Conservation (phyloP, 140 eudicot genomes). For the Stevia rebaudiana region DNA sequence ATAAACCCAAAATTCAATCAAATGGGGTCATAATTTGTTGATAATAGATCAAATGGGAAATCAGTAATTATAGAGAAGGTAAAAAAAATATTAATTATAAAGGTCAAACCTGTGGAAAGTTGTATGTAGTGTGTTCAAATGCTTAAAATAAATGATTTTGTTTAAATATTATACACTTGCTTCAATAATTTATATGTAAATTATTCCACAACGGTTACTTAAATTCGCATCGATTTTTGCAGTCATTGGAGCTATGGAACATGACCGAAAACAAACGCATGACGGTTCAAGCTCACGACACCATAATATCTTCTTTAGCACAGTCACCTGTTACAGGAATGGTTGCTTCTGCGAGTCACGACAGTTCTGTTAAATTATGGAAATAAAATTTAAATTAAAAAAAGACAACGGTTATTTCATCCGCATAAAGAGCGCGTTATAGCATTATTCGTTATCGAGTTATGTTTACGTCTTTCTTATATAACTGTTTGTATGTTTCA, state of each 20-base stretch:
- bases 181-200: not conserved
- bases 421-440: not conserved
- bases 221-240: not conserved
- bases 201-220: not conserved
- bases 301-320: conserved; percentile 74
- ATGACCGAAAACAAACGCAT: conserved; percentile 92
- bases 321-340: conserved; percentile 86
- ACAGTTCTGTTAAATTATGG: conserved; percentile 85
- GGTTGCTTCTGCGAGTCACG: conserved; percentile 99
- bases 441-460: conserved; percentile 10
- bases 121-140: not conserved
- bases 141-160: not conserved
- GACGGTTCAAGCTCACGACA: conserved; percentile 90
- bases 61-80: too few relatives aligned
- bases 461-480: not conserved
- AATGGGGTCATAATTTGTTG: not conserved
- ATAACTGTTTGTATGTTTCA: conserved; percentile 5
- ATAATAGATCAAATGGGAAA: not conserved
- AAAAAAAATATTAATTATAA: too few relatives aligned
- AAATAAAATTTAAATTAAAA: conserved; percentile 35
- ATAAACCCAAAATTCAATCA: not conserved
- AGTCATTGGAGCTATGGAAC: conserved; percentile 98
- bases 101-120: not conserved
- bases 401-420: not conserved
- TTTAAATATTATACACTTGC: too few relatives aligned